Evolutionary conservation across 2,329 filamentous ascomycete species (phyloP).

Genomic region (Trematosphaeria pertusa): DNA sequence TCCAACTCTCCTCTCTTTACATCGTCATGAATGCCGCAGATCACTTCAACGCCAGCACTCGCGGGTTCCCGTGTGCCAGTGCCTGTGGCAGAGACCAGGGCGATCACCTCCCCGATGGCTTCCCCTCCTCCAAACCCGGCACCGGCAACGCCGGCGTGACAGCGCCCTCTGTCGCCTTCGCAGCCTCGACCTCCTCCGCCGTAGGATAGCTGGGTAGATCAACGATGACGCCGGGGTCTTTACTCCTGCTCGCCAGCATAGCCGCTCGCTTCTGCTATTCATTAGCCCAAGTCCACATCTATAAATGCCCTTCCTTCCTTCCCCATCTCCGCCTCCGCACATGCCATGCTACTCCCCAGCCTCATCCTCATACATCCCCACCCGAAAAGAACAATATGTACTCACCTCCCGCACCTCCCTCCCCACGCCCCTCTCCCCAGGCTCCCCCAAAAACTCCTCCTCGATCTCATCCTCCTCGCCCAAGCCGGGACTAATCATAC

Average conservation of each 20-base stretch:
- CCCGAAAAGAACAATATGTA: not conserved
- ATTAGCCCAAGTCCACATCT: not conserved
- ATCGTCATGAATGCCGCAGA: too few relatives aligned
- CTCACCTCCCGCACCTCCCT: conserved; percentile 34
- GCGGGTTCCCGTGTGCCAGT: too few relatives aligned
- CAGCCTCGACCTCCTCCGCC: conserved; percentile 53
- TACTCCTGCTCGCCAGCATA: conserved; percentile 46
- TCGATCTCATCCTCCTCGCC: conserved; percentile 38
- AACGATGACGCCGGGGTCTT: conserved; percentile 54
- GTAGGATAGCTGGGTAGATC: conserved; percentile 53
- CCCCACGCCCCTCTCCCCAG: conserved; percentile 24
- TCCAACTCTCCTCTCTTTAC: too few relatives aligned
- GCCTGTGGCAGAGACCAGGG: too few relatives aligned
- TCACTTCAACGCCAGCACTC: too few relatives aligned
- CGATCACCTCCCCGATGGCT: too few relatives aligned
- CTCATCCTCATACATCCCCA: too few relatives aligned
- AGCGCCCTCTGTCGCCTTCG: conserved; percentile 27
- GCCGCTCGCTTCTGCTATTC: conserved; percentile 45
- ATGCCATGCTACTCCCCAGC: too few relatives aligned
- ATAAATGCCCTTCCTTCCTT: not conserved
- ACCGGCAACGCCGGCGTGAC: conserved; percentile 14
- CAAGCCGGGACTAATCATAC: conserved; percentile 23
- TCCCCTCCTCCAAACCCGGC: not conserved
- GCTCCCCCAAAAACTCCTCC: conserved; percentile 36
- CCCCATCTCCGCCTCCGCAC: too few relatives aligned